Evolutionary conservation across 139 green algal genomes (phyloP).

Genomic region (Coelastrella sp.): DNA sequence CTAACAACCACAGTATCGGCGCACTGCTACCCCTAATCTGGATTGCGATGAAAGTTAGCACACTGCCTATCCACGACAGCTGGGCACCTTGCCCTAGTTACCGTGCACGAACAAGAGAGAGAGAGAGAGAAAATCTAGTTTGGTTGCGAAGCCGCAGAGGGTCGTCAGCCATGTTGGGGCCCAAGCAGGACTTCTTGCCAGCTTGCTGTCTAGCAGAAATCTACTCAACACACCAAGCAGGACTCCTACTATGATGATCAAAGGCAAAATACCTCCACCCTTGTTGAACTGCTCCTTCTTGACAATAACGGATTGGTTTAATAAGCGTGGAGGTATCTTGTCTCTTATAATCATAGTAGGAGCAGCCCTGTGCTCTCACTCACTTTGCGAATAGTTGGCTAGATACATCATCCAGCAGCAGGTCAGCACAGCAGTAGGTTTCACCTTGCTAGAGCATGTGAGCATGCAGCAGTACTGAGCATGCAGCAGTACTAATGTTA

Average conservation of each 20-base stretch:
- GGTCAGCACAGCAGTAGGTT: too few relatives aligned
- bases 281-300: neutral
- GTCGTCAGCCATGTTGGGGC: neutral
- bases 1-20: too few relatives aligned
- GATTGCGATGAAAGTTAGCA: neutral
- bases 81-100: neutral
- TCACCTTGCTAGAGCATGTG: too few relatives aligned
- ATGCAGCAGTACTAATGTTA: too few relatives aligned
- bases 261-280: neutral
- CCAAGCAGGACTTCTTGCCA: neutral
- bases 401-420: too few relatives aligned
- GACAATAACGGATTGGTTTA: neutral
- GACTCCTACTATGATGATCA: neutral
- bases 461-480: too few relatives aligned
- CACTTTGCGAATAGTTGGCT: too few relatives aligned
- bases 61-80: neutral
- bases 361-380: neutral
- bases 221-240: neutral
- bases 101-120: neutral
- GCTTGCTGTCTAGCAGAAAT: neutral
- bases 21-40: neutral
- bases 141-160: neutral
- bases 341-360: neutral
- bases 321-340: neutral
- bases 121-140: neutral